Percentiles rank a stretch among this genome's conserved stretches.
phyloP scores from a whole-genome alignment of 192 early-diverging fungal species.

The Oehlia diaphana region DNA sequence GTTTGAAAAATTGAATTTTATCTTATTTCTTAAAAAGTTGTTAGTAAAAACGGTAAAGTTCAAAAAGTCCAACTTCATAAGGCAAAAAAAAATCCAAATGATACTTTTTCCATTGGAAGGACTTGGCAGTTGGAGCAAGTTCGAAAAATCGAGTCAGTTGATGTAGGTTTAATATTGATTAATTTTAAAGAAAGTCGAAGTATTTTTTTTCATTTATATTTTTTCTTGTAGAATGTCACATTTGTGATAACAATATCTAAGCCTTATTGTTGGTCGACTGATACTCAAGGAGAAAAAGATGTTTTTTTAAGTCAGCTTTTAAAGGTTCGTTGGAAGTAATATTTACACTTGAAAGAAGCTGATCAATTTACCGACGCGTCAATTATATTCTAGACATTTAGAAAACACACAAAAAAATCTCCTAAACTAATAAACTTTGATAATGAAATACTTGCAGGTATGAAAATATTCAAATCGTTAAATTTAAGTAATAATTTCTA shows the following conservation, averaged over 20 bases:
- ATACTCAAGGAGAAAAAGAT: constrained; percentile 46
- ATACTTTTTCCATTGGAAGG: constrained; percentile 55
- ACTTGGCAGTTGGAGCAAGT: constrained; percentile 59
- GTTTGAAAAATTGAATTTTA: background rate
- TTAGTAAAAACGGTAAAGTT: constrained; percentile 38
- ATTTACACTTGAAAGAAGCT: background rate
- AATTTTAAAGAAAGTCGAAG: background rate
- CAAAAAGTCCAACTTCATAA: constrained; percentile 50
- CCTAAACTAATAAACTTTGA: constrained; percentile 56
- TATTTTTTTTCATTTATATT: background rate
- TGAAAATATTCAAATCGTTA: background rate
- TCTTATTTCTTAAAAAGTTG: constrained; percentile 10
- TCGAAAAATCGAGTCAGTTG: constrained; percentile 47
- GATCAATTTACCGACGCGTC: background rate
- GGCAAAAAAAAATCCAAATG: constrained; percentile 48
- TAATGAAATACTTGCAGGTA: constrained; percentile 26
- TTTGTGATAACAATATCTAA: constrained; percentile 54
- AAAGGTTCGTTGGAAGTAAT: constrained; percentile 29
- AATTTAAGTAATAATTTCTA: background rate
- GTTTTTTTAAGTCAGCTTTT: constrained; percentile 49
- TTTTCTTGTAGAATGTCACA: constrained; percentile 37
- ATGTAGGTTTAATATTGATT: constrained; percentile 40
- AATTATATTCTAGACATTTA: constrained; percentile 35
- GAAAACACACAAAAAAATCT: constrained; percentile 42
- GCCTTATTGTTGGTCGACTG: constrained; percentile 53